Evolutionary conservation across 352 stramenopile species (phyloP).

Genomic region (Sclerospora graminicola): DNA sequence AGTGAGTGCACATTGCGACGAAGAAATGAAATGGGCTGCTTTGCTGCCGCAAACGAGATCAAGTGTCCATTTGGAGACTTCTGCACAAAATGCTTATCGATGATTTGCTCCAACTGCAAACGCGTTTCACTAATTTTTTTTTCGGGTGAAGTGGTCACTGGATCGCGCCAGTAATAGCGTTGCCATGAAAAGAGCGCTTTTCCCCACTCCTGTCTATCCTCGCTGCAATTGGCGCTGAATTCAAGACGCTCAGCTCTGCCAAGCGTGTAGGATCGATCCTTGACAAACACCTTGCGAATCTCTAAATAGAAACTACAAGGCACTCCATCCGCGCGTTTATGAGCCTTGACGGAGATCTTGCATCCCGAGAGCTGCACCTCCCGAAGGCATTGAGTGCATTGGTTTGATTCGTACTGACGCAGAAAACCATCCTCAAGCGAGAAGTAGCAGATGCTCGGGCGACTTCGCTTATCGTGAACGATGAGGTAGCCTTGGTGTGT

Average conservation of each 20-base stretch:
- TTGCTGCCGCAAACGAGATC: slow-evolving; percentile 46
- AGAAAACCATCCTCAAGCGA: slow-evolving; percentile 76
- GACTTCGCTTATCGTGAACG: slow-evolving; percentile 51
- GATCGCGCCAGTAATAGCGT: slow-evolving; percentile 80
- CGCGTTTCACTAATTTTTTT: slow-evolving; percentile 17
- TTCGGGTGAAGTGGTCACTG: slow-evolving; percentile 9
- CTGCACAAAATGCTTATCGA: slow-evolving; percentile 28
- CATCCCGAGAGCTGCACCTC: slow-evolving; percentile 73
- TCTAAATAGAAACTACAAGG: slow-evolving; percentile 79
- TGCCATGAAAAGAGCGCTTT: slow-evolving; percentile 84
- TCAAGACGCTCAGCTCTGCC: slow-evolving; percentile 49
- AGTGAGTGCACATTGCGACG: slow-evolving; percentile 56
- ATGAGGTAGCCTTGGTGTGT: slow-evolving; percentile 74
- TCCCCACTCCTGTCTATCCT: slow-evolving; percentile 73
- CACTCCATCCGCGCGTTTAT: slow-evolving; percentile 54
- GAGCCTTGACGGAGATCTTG: slow-evolving; percentile 75
- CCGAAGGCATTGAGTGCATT: slow-evolving; percentile 33
- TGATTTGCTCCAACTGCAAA: slow-evolving; percentile 36
- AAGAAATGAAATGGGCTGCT: slow-evolving; percentile 63
- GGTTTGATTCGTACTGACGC: slow-evolving; percentile 42
- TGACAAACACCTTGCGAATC: slow-evolving; percentile 77
- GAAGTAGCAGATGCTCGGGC: slow-evolving; percentile 51
- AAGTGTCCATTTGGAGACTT: slow-evolving; percentile 18
- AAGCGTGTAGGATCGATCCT: slow-evolving; percentile 76
- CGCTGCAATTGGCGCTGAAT: slow-evolving; percentile 45